Evolutionary conservation across 345 rosid genomes (phyloP), one percentile per base, ranked within the genome.

Genomic region (Eucalyptus camaldulensis): DNA sequence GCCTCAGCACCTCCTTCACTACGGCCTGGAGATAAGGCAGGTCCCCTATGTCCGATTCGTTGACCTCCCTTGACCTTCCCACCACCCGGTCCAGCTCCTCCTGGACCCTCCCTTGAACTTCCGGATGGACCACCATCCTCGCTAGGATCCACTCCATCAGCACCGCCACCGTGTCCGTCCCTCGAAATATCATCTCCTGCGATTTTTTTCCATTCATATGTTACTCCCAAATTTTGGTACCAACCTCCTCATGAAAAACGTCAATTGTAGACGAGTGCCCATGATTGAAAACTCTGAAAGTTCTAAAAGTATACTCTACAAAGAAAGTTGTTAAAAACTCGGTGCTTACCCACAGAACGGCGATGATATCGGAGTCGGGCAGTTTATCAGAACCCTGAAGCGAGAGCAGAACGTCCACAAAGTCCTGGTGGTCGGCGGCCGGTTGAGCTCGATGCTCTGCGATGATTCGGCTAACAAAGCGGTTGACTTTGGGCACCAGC

Each of bases 111-210:
- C 94, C 94, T 12, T 94, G 98, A 31, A 95, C 93, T 51, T 94
- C 95, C 33, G 90, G 92, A 88, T 96, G 98, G 22, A 92, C 93
- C 85, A 93, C 96, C 94, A 97, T 93, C 91, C 98, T 95, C 7
- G 99, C 99, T 2, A 96, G 94, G 53, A 94, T 93, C 99, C 98
- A 97, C 95, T 97, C 99, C 90, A 96, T 94, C 90, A 97, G 47
- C 49, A 97, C 97, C 72, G 98, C 98, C 44, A 97, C 97, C 0
- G 99, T 95, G 87, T 96, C 99, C 27, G 98, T 95, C 67, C 99
- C 99, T 87, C 99, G 92, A 88, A 97, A 97, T 88, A 97, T 93
- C 99, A 96, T 97, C 89, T 97, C 99, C 99, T 97, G 53, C 72
- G 86, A 56, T 56, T 56, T 56, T 56, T 8, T 86, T 27, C 49